Conservation (phyloP, 306 rosid genomes). For the Erythrophleum fordii region DNA sequence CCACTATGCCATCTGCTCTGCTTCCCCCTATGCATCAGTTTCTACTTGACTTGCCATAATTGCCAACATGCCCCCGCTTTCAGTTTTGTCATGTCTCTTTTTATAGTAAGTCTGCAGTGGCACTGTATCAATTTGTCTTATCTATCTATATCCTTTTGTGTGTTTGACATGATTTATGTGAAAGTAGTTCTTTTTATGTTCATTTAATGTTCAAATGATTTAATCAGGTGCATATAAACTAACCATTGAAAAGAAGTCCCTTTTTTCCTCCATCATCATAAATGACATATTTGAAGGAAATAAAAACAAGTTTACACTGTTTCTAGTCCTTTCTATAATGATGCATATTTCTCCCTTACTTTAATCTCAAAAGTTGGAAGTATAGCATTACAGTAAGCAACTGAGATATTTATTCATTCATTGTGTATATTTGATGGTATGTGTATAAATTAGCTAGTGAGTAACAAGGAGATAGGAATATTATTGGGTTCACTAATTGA, state of each 20-base stretch:
- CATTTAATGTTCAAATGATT: not conserved
- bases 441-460: not conserved
- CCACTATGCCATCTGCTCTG: too few relatives aligned
- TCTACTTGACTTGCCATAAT: too few relatives aligned
- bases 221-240: not conserved
- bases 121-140: too few relatives aligned
- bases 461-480: not conserved
- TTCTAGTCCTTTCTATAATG: not conserved
- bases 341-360: not conserved
- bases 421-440: not conserved
- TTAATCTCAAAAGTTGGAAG: not conserved
- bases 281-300: constrained; percentile 13
- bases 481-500: not conserved
- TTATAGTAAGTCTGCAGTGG: too few relatives aligned
- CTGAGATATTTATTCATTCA: not conserved
- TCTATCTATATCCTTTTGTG: not conserved
- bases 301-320: constrained; percentile 1
- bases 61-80: too few relatives aligned
- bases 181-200: not conserved
- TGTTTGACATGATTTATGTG: not conserved
- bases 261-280: not conserved
- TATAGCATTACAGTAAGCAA: not conserved
- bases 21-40: too few relatives aligned
- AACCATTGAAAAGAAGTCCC: not conserved
- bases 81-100: too few relatives aligned